A percentile compares a stretch with the other conserved stretches of the same genome.
These are phyloP conservation scores for Podospora pseudopauciseta DNA, from an alignment of 495 filamentous ascomycete genomes.

Conservation along the genomic window DNA sequence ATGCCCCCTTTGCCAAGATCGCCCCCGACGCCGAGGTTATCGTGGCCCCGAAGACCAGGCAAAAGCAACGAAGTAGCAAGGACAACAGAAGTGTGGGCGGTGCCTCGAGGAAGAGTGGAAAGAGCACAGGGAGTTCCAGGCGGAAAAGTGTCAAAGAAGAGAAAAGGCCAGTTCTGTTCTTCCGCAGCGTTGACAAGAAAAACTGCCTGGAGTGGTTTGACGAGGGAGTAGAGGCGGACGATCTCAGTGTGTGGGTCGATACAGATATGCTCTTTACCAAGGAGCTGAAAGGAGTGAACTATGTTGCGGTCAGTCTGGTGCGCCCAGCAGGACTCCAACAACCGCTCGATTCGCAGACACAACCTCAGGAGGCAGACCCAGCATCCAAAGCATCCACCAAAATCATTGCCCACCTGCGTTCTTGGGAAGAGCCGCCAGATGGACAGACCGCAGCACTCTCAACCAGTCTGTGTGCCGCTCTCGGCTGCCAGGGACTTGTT, in stretches of 20 bases:
- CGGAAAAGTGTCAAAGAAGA: slow-evolving; percentile 59
- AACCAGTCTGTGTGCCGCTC: slow-evolving; percentile 62
- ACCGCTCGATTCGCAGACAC: slow-evolving; percentile 69
- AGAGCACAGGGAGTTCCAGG: slow-evolving; percentile 66
- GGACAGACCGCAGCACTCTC: slow-evolving; percentile 74
- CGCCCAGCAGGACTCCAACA: slow-evolving; percentile 74
- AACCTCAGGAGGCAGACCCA: slow-evolving; percentile 57
- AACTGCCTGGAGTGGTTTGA: slow-evolving; percentile 72
- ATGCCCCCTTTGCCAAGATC: slow-evolving; percentile 83
- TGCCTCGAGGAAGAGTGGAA: slow-evolving; percentile 66
- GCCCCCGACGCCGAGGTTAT: slow-evolving; percentile 92
- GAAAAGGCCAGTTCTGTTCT: slow-evolving; percentile 61
- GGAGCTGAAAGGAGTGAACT: slow-evolving; percentile 67
- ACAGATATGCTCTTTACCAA: slow-evolving; percentile 64
- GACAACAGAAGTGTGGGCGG: slow-evolving; percentile 67
- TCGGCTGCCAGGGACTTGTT: slow-evolving; percentile 68
- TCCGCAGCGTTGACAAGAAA: slow-evolving; percentile 70
- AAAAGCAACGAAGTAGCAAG: slow-evolving; percentile 47
- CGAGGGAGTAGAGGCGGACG: slow-evolving; percentile 50
- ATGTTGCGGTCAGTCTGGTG: slow-evolving; percentile 71
- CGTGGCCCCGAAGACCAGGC: slow-evolving; percentile 78
- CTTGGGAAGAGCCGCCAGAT: slow-evolving; percentile 87
- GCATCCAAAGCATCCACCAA: slow-evolving; percentile 61
- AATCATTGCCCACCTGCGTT: slow-evolving; percentile 67
- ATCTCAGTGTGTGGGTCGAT: slow-evolving; percentile 79